Evolutionary conservation across 352 stramenopile species (phyloP), one percentile per base, ranked within the genome.

Genomic region (Phytopythium oedochilum): DNA sequence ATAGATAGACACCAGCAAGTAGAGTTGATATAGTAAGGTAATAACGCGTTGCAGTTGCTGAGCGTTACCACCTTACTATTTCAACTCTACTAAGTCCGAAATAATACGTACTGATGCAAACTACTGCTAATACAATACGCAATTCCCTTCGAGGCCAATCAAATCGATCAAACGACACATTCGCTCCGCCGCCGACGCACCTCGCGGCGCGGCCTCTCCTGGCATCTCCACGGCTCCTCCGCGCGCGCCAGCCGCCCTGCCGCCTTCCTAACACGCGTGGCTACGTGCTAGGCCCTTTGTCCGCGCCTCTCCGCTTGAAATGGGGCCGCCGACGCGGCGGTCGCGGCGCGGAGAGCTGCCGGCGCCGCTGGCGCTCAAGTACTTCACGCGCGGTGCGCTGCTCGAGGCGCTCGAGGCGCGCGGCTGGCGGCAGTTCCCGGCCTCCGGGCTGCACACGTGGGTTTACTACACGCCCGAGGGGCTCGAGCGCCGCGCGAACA

Each of bases 401-500:
- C 49, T 55, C 14, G 49, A 38, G 22, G 14, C 18, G 35, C 49
- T 55, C 22, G 49, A 55, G 49, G 49, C 32, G 34, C 49, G 49
- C 49, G 49, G 49, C 34, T 55, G 49, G 49, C 20, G 25, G 23
- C 49, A 55, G 49, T 45, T 55, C 14, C 34, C 49, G 23, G 49
- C 34, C 17, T 49, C 57, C 0, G 57, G 34, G 18, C 35, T 46
- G 5, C 32, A 29, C 42, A 44, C 26, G 20, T 49, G 57, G 55
- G 17, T 34, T 11, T 55, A 51, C 39, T 50, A 39, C 39, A 51
- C 55, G 29, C 44, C 29, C 70, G 68, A 64, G 22, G 57, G 61
- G 47, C 55, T 80, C 20, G 65, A 73, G 32, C 52, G 64, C 25
- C 68, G 68, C 17, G 47, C 72, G 4, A 64, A 72, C 49, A 55